Percentiles rank a stretch among this genome's conserved stretches.
Evolutionary conservation across 768 basidiomycete species (phyloP).

Genomic region (Gloeophyllum trabeum): DNA sequence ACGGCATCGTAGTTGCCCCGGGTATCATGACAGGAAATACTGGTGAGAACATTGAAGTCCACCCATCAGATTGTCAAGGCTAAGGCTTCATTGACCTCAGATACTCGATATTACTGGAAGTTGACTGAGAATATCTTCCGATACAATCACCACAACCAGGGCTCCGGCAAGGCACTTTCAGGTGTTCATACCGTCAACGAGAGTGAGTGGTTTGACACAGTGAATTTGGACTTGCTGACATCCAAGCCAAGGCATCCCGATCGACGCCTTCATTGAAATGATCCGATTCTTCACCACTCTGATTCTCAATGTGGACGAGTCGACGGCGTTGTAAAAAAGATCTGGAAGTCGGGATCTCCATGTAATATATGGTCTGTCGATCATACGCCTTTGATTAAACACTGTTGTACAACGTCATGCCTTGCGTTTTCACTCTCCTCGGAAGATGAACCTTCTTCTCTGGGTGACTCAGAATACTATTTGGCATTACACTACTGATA

Average conservation of each 20-base stretch:
- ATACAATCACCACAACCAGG: constrained; percentile 20
- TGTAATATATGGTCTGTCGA: too few species aligned
- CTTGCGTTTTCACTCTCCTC: too few species aligned
- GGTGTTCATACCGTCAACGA: constrained; percentile 20
- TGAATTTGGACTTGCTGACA: not conserved
- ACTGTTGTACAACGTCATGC: too few species aligned
- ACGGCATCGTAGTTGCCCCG: constrained; percentile 25
- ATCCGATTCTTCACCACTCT: constrained; percentile 31
- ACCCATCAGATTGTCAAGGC: constrained; percentile 8
- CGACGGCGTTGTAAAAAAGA: constrained; percentile 8
- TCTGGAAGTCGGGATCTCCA: too few species aligned
- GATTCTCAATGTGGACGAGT: constrained; percentile 33
- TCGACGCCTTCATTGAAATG: constrained; percentile 26
- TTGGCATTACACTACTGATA: too few species aligned
- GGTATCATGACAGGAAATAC: constrained; percentile 24
- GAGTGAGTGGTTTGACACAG: constrained; percentile 9
- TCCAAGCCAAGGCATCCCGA: constrained; percentile 15
- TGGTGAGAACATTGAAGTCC: too few species aligned
- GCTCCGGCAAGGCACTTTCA: constrained; percentile 9
- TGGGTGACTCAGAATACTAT: too few species aligned
- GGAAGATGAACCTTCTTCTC: too few species aligned
- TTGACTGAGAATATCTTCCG: constrained; percentile 36
- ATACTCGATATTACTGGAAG: constrained; percentile 34
- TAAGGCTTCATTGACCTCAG: too few species aligned
- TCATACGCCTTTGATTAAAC: too few species aligned